phyloP scores from a whole-genome alignment of 2,329 filamentous ascomycete species.

The Thyridium curvatum region DNA sequence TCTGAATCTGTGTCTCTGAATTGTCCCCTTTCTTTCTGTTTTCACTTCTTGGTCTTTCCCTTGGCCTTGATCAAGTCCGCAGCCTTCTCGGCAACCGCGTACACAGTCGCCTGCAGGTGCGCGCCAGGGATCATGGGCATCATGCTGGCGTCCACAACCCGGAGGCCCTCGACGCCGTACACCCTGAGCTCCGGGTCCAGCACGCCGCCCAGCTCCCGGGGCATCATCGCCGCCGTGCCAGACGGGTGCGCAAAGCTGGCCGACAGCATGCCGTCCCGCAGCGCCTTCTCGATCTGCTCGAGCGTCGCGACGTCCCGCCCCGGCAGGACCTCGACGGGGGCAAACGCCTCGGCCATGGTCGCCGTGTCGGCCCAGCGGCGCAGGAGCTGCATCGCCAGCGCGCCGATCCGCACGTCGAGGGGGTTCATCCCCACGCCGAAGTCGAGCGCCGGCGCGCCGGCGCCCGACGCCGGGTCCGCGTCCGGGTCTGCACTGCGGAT shows the following conservation, averaged over 20 bases:
- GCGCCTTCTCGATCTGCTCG: constrained; percentile 28
- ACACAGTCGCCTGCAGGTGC: constrained; percentile 43
- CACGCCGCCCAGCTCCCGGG: constrained; percentile 16
- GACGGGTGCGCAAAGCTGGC: constrained; percentile 9
- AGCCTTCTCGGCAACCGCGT: constrained; percentile 43
- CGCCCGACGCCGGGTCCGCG: no score
- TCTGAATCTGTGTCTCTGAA: no score
- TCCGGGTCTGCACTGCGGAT: neutral
- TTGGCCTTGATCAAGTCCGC: constrained; percentile 18
- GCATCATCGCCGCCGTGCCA: constrained; percentile 13
- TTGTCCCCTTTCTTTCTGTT: no score
- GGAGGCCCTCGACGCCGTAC: constrained; percentile 36
- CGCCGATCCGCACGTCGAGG: no score
- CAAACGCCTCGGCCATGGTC: no score
- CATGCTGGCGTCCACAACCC: constrained; percentile 40
- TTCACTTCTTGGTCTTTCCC: no score
- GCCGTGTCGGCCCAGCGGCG: constrained; percentile 1
- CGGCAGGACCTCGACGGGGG: constrained; percentile 1
- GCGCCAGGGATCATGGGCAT: constrained; percentile 39
- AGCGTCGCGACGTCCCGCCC: neutral
- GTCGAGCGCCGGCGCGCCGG: no score
- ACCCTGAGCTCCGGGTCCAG: constrained; percentile 35
- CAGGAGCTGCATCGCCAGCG: neutral
- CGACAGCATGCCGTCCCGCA: neutral
- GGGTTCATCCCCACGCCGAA: no score